phyloP scores from a whole-genome alignment of 176 grass and related monocot species.

The Carex cristatella region DNA sequence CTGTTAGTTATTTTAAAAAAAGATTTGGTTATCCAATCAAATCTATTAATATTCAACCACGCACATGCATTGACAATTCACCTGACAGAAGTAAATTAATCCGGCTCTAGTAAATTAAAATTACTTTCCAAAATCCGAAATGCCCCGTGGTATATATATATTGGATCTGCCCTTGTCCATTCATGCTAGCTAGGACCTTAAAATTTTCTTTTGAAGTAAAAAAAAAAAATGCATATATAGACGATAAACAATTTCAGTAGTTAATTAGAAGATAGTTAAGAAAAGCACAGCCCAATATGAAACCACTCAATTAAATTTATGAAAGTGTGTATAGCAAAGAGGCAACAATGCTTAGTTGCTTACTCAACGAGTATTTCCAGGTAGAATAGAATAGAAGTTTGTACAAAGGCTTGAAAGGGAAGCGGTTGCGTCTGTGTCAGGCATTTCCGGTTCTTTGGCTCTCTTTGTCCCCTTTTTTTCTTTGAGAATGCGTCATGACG shows the following conservation, averaged over 20 bases:
- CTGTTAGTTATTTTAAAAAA: no score
- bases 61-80: no score
- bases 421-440: slow-evolving; percentile 7
- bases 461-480: not conserved
- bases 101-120: no score
- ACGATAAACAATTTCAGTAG: not conserved
- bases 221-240: not conserved
- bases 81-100: no score
- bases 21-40: no score
- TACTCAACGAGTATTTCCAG: not conserved
- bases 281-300: not conserved
- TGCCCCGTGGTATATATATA: no score
- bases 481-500: not conserved
- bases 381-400: not conserved
- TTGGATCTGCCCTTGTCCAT: no score
- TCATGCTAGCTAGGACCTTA: no score
- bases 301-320: not conserved
- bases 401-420: slow-evolving; percentile 9
- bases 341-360: not conserved
- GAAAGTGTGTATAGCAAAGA: not conserved
- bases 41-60: no score
- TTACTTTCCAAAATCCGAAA: no score
- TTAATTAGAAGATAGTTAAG: slow-evolving; percentile 1
- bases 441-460: not conserved
- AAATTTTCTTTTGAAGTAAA: no score